These are phyloP conservation scores for Rosellinia necatrix DNA, from an alignment of 2,329 filamentous ascomycete species.

Conservation along the genomic window DNA sequence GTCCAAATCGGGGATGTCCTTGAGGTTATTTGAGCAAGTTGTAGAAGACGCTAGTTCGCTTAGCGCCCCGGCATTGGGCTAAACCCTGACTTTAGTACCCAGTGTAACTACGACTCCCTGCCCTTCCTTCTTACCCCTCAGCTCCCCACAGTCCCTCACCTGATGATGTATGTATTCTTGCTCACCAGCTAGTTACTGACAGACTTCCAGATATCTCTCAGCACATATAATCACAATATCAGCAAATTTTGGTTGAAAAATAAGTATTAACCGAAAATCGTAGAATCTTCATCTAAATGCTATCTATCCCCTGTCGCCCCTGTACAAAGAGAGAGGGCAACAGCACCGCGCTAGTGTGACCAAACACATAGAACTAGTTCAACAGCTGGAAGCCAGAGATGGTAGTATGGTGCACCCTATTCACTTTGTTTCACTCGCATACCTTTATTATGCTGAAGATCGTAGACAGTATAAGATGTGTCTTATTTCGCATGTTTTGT, in stretches of 20 bases:
- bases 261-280: no score
- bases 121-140: conserved; percentile 11
- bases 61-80: conserved; percentile 6
- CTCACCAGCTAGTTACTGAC: conserved; percentile 10
- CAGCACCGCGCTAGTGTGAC: no score
- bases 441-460: neutral
- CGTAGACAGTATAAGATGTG: neutral
- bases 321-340: no score
- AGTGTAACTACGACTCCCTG: neutral
- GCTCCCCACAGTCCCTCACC: neutral
- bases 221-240: neutral
- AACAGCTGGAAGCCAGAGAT: no score
- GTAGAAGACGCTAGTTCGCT: conserved; percentile 20
- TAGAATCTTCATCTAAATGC: no score
- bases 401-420: no score
- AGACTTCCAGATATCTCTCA: neutral
- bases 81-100: neutral
- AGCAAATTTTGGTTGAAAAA: no score
- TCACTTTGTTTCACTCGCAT: conserved; percentile 5
- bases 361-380: no score
- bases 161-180: conserved; percentile 11
- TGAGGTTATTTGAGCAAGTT: conserved; percentile 58
- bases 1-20: conserved; percentile 18
- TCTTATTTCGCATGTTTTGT: neutral
- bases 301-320: no score